Conservation (phyloP, 495 filamentous ascomycete species). For the Penicillium antarcticum region DNA sequence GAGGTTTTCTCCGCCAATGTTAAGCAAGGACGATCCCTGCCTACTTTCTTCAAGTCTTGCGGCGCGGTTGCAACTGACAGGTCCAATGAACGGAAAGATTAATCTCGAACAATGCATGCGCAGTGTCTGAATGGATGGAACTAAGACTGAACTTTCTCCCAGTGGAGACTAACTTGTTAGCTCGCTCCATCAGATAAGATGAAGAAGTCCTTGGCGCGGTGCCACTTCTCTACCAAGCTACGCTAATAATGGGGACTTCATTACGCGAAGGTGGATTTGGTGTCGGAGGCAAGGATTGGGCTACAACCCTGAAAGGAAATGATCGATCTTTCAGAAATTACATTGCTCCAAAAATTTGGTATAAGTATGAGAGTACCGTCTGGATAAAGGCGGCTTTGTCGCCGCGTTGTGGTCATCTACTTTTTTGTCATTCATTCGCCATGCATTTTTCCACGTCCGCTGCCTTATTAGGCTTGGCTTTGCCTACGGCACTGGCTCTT, state of each 20-base stretch:
- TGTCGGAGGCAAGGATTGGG: neutral
- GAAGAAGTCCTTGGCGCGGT: neutral
- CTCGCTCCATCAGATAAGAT: slow-evolving; percentile 5
- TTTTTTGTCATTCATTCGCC: neutral
- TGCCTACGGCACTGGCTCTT: neutral
- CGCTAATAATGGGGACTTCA: slow-evolving; percentile 1
- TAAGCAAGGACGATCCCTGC: neutral
- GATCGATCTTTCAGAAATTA: neutral
- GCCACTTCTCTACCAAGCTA: neutral
- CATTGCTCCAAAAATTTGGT: neutral
- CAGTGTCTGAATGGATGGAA: neutral
- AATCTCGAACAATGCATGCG: neutral
- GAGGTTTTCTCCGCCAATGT: neutral
- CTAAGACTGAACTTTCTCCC: neutral
- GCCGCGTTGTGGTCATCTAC: neutral
- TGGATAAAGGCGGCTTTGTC: neutral
- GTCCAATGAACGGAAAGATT: neutral
- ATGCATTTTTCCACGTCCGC: neutral
- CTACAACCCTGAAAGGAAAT: neutral
- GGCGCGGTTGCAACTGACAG: neutral
- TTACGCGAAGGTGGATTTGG: neutral
- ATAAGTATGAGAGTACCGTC: neutral
- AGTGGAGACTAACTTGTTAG: neutral
- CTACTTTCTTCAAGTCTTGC: neutral
- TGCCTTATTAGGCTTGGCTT: slow-evolving; percentile 1